Percentiles rank a stretch among this genome's conserved stretches.
These are phyloP conservation scores for Blastobotrys indianensis DNA, from an alignment of 1,139 yeast genomes.

Conservation along the genomic window DNA sequence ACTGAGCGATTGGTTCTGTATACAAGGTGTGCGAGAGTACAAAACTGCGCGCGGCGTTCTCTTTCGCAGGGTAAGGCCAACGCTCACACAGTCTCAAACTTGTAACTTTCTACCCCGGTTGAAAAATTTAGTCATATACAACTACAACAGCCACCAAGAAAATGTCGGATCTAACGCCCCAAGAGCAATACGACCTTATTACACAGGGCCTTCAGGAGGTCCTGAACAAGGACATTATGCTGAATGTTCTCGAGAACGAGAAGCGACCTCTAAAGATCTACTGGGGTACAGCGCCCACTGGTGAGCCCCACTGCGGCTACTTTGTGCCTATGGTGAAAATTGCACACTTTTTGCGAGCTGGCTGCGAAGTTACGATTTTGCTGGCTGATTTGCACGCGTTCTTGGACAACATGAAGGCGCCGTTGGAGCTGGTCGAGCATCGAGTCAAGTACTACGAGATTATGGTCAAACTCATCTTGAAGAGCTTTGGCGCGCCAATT, in stretches of 20 bases:
- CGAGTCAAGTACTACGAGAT: constrained; percentile 86
- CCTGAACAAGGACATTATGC: constrained; percentile 81
- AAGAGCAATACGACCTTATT: constrained; percentile 69
- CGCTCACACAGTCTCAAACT: too few species aligned
- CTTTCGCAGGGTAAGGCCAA: too few species aligned
- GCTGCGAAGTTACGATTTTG: constrained; percentile 87
- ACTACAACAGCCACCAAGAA: neutral
- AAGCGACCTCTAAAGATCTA: constrained; percentile 79
- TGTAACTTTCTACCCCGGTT: too few species aligned
- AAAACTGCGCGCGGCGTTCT: too few species aligned
- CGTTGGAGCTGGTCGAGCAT: constrained; percentile 81
- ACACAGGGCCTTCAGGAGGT: constrained; percentile 88
- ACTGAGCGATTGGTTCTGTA: too few species aligned
- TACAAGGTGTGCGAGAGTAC: neutral
- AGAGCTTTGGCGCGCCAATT: constrained; percentile 83
- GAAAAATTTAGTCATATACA: neutral
- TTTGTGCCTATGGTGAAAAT: constrained; percentile 96
- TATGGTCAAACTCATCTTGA: constrained; percentile 76
- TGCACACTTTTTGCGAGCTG: constrained; percentile 93
- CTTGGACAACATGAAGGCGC: constrained; percentile 97
- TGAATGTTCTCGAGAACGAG: constrained; percentile 71
- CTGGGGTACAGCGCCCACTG: constrained; percentile 98
- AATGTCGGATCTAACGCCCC: constrained; percentile 35
- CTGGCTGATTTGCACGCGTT: constrained; percentile 97
- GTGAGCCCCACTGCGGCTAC: constrained; percentile 97